These are phyloP conservation scores for Gautieria morchelliformis DNA, from an alignment of 768 basidiomycete genomes.

Conservation along the genomic window DNA sequence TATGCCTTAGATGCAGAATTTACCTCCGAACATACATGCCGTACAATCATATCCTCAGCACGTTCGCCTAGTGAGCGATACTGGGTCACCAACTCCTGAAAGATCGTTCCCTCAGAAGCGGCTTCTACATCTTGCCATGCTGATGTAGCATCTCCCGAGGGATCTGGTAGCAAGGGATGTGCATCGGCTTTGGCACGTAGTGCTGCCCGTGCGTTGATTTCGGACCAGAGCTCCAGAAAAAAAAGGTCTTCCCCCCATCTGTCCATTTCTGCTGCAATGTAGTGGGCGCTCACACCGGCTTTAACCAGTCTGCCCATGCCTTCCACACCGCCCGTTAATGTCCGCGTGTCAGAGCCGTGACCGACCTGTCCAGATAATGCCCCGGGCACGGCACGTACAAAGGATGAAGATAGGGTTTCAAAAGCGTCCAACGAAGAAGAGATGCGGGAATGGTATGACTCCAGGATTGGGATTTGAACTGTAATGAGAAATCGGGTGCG, in stretches of 20 bases:
- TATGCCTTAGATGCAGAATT: conserved; percentile 67
- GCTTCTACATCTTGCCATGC: conserved; percentile 12
- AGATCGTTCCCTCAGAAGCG: conserved; percentile 56
- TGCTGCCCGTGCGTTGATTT: conserved; percentile 53
- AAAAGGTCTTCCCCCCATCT: conserved; percentile 88
- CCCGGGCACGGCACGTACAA: conserved; percentile 88
- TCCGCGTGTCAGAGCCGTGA: conserved; percentile 43
- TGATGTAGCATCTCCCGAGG: conserved; percentile 12
- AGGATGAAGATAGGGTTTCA: conserved; percentile 79
- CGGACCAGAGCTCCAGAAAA: conserved; percentile 84
- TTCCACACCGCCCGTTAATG: conserved; percentile 72
- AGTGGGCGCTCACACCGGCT: conserved; percentile 73
- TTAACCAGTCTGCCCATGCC: conserved; percentile 81
- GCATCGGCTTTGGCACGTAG: conserved; percentile 46
- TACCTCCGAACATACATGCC: conserved; percentile 75
- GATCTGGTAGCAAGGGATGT: conserved; percentile 42
- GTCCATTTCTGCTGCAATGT: conserved; percentile 59
- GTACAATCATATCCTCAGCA: conserved; percentile 83
- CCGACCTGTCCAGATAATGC: conserved; percentile 57
- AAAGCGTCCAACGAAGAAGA: conserved; percentile 85
- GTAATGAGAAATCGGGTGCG: conserved; percentile 75
- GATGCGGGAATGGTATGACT: conserved; percentile 69
- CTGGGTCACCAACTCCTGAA: conserved; percentile 61
- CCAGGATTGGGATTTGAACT: conserved; percentile 79
- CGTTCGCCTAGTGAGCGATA: conserved; percentile 53